Evolutionary conservation across 2,329 filamentous ascomycete species (phyloP), one percentile per base, ranked within the genome.

Genomic region (Aspergillus sp.): DNA sequence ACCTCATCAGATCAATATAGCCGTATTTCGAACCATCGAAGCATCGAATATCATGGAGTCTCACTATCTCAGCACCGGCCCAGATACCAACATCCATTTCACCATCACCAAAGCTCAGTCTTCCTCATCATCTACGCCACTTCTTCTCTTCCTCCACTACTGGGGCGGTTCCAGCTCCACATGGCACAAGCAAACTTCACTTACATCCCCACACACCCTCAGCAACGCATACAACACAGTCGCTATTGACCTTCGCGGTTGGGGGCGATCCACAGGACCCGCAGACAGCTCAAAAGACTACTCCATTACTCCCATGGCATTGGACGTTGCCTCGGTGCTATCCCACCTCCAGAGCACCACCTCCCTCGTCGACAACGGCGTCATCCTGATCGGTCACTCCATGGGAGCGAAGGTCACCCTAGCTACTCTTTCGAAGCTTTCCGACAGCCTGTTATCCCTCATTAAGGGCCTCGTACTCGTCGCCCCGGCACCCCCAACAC

Each of bases 331-430:
- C 1, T 44, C 47, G 1, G 11, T 64, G 3, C 39, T 72, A 4
- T 8, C 39, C 1, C 25, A 62, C 21, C 42, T 72, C 6, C 23
- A 38, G 0, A n/a, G 27, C 5, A 64, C 70, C 7, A 61, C 69
- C 13, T 52, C 56, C 3, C 62, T 73, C 2, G 55, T 77, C 17
- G 48, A 59, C 0, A 38, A 66, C 5, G 66, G 69, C 1, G 68
- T 77, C 39, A 61, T 78, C 19, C 62, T 78, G 3, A 59, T 77
- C 39, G 74, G 75, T 2, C 73, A 78, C 62, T 77, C 75, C 0
- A 79, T 79, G 77, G 77, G 77, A 3, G 76, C 70, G 15, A 78
- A 79, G 54, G 71, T 78, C 2, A 70, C 72, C 0, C 67, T 77
- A 19, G 63, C 64, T 1, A 61, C 61, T 10, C 51, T 67, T 1